These are phyloP conservation scores for Stagonosporopsis chrysanthemi DNA, from an alignment of 2,329 filamentous ascomycete genomes.

Conservation along the genomic window DNA sequence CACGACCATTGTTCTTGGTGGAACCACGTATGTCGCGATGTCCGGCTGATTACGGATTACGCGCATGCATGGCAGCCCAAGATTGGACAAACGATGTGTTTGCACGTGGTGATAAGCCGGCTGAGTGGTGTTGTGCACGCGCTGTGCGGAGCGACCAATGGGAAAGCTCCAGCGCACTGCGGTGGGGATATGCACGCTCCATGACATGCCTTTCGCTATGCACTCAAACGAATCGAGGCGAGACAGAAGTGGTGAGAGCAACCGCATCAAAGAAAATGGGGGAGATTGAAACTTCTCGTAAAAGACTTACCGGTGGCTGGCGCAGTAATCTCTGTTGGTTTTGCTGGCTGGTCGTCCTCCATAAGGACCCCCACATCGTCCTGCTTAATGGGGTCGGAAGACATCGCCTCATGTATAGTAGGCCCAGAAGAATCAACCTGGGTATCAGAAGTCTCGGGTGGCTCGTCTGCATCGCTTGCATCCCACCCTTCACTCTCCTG, in stretches of 20 bases:
- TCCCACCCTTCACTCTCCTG: slow-evolving; percentile 77
- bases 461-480: slow-evolving; percentile 54
- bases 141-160: slow-evolving; percentile 13
- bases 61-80: slow-evolving; percentile 41
- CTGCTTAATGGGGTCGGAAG: not conserved
- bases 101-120: slow-evolving; percentile 41
- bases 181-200: slow-evolving; percentile 19
- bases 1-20: slow-evolving; percentile 16
- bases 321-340: slow-evolving; percentile 12
- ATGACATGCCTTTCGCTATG: not conserved
- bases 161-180: not conserved
- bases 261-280: not conserved
- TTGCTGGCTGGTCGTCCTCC: slow-evolving; percentile 11
- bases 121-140: slow-evolving; percentile 25
- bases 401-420: not conserved
- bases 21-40: slow-evolving; percentile 32
- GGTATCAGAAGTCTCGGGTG: not conserved
- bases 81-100: slow-evolving; percentile 23
- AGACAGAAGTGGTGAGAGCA: not conserved
- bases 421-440: not conserved
- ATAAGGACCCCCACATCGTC: not conserved
- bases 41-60: slow-evolving; percentile 18
- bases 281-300: slow-evolving; percentile 4
- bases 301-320: slow-evolving; percentile 30
- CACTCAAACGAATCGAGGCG: not conserved